These are phyloP conservation scores for Ogataea methanolica DNA, from an alignment of 805 yeast species.

Conservation along the genomic window DNA sequence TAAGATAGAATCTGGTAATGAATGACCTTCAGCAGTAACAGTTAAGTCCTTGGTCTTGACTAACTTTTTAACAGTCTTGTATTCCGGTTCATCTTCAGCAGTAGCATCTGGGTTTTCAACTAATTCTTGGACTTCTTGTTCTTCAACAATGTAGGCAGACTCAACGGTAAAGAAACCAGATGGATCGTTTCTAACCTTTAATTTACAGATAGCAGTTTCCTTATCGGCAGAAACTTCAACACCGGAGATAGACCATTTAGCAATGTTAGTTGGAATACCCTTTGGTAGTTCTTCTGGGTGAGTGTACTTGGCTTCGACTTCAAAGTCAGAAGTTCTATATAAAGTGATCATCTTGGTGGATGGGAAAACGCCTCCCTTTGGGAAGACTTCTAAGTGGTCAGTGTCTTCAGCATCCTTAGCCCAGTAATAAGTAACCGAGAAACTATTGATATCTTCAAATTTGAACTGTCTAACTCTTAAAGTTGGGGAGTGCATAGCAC, in stretches of 20 bases:
- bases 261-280: slow-evolving; percentile 62
- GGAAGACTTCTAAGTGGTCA: slow-evolving; percentile 93
- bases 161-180: slow-evolving; percentile 93
- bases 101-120: slow-evolving; percentile 56
- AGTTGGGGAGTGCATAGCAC: slow-evolving; percentile 99
- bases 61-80: slow-evolving; percentile 84
- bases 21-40: slow-evolving; percentile 56
- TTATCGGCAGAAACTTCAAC: slow-evolving; percentile 78
- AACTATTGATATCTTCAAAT: slow-evolving; percentile 90
- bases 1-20: slow-evolving; percentile 53
- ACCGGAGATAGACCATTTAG: slow-evolving; percentile 84
- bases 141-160: slow-evolving; percentile 92
- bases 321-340: slow-evolving; percentile 86
- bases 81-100: slow-evolving; percentile 76
- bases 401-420: slow-evolving; percentile 89
- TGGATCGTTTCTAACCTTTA: slow-evolving; percentile 96
- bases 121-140: slow-evolving; percentile 83
- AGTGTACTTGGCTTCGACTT: slow-evolving; percentile 82
- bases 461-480: slow-evolving; percentile 98
- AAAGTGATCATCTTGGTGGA: slow-evolving; percentile 92
- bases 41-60: slow-evolving; percentile 83
- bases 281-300: slow-evolving; percentile 66
- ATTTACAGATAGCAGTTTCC: slow-evolving; percentile 74
- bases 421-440: slow-evolving; percentile 94
- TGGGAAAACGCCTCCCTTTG: slow-evolving; percentile 89